Conservation (phyloP, 768 basidiomycete species). For the Neoboletus brunneissimus region DNA sequence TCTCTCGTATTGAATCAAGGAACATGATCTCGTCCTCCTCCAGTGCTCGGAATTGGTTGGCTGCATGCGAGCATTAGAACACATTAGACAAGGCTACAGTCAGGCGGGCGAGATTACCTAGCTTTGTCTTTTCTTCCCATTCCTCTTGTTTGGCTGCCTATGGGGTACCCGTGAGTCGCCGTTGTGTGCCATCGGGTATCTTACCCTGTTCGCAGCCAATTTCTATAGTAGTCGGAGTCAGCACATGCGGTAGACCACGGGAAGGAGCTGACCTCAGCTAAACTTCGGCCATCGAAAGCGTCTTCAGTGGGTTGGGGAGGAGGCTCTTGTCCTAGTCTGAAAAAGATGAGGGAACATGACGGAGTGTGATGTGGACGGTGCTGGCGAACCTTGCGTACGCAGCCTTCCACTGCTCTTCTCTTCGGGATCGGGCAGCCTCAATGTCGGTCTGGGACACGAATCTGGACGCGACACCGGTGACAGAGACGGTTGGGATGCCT, state of each 20-base stretch:
- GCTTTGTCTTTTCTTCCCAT: constrained; percentile 88
- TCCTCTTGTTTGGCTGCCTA: constrained; percentile 89
- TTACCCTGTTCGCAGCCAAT: constrained; percentile 85
- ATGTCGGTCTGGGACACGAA: constrained; percentile 81
- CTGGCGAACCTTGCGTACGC: constrained; percentile 70
- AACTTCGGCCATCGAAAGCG: constrained; percentile 76
- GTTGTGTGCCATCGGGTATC: constrained; percentile 16
- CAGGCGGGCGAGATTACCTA: constrained; percentile 37
- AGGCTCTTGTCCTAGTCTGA: constrained; percentile 80
- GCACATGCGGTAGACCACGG: constrained; percentile 5
- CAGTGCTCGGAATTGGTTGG: constrained; percentile 85
- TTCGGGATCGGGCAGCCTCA: constrained; percentile 63
- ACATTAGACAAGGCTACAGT: constrained; percentile 5
- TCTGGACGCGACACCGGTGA: constrained; percentile 74
- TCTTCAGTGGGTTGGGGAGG: constrained; percentile 76
- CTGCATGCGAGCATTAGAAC: constrained; percentile 35
- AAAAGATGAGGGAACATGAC: constrained; percentile 7
- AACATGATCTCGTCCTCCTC: constrained; percentile 92
- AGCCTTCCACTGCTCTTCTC: constrained; percentile 87
- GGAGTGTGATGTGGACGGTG: neutral
- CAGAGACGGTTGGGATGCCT: constrained; percentile 67
- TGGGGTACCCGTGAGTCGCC: constrained; percentile 8
- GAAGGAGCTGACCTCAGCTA: constrained; percentile 72
- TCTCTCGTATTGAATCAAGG: constrained; percentile 76
- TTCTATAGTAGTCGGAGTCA: constrained; percentile 47